Conservation (phyloP, 2,329 filamentous ascomycete species). For the Diplodia intermedia region DNA sequence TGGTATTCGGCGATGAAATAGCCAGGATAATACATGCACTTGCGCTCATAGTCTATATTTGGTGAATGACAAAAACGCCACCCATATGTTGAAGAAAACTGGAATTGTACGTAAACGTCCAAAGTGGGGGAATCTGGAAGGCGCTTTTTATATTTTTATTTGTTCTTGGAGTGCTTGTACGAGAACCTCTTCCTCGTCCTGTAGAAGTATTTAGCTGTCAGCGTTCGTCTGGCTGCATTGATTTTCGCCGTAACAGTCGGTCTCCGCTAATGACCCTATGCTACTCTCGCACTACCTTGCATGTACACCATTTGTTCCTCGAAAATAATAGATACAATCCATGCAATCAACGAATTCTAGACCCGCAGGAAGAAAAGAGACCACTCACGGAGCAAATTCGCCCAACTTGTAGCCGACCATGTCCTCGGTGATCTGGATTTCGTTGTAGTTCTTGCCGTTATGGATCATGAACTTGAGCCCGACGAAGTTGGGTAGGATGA, state of each 20-base stretch:
- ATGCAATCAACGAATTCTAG: background rate
- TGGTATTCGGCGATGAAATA: slow-evolving; percentile 1
- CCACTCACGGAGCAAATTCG: slow-evolving; percentile 82
- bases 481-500: slow-evolving; percentile 91
- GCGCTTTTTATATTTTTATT: slow-evolving; percentile 48
- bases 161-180: slow-evolving; percentile 76
- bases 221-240: background rate
- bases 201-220: slow-evolving; percentile 33
- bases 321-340: background rate
- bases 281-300: background rate
- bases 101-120: background rate
- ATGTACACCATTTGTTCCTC: background rate
- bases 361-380: slow-evolving; percentile 37
- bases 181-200: slow-evolving; percentile 73
- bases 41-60: background rate
- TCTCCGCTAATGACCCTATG: background rate
- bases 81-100: slow-evolving; percentile 29
- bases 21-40: slow-evolving; percentile 10
- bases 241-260: background rate
- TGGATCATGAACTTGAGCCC: slow-evolving; percentile 88
- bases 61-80: slow-evolving; percentile 22
- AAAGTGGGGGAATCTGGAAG: background rate
- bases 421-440: slow-evolving; percentile 85
- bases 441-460: slow-evolving; percentile 87
- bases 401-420: slow-evolving; percentile 97